Evolutionary conservation across 2,329 filamentous ascomycete genomes (phyloP).

Genomic region (Davidsoniella neocaledoniae): DNA sequence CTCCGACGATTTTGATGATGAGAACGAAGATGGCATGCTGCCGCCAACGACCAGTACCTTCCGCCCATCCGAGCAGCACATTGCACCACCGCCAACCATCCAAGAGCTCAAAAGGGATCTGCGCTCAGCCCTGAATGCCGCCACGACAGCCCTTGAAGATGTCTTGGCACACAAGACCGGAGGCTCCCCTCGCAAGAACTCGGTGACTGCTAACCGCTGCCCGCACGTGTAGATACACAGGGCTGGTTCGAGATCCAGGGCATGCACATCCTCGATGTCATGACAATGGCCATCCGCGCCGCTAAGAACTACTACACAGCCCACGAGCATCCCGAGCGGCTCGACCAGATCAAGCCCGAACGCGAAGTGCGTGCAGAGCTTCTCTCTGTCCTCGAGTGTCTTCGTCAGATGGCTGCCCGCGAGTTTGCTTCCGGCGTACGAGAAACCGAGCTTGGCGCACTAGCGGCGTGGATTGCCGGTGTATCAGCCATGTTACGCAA

Average conservation of each 20-base stretch:
- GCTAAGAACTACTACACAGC: conserved; percentile 94
- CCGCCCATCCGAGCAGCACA: conserved; percentile 62
- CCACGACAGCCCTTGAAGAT: conserved; percentile 49
- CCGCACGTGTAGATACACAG: conserved; percentile 29
- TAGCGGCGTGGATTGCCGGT: conserved; percentile 62
- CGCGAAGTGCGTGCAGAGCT: conserved; percentile 71
- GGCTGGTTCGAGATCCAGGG: conserved; percentile 75
- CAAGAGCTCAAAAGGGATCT: conserved; percentile 52
- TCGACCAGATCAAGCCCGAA: conserved; percentile 78
- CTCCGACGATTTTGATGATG: conserved; percentile 37
- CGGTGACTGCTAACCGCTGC: conserved; percentile 18
- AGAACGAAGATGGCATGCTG: conserved; percentile 62
- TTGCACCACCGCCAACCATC: conserved; percentile 72
- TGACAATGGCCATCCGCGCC: conserved; percentile 86
- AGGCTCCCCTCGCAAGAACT: conserved; percentile 12
- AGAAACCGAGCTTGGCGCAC: conserved; percentile 57
- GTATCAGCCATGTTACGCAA: conserved; percentile 60
- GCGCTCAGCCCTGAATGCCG: conserved; percentile 53
- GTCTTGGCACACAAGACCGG: conserved; percentile 22
- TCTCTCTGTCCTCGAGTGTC: conserved; percentile 69
- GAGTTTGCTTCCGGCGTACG: conserved; percentile 73
- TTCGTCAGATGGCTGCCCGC: conserved; percentile 80
- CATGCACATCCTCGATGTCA: conserved; percentile 78
- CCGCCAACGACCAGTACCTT: conserved; percentile 98
- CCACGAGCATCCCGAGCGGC: conserved; percentile 69